phyloP scores from a whole-genome alignment of 345 rosid genomes.

The Diplotaxis tenuifolia region DNA sequence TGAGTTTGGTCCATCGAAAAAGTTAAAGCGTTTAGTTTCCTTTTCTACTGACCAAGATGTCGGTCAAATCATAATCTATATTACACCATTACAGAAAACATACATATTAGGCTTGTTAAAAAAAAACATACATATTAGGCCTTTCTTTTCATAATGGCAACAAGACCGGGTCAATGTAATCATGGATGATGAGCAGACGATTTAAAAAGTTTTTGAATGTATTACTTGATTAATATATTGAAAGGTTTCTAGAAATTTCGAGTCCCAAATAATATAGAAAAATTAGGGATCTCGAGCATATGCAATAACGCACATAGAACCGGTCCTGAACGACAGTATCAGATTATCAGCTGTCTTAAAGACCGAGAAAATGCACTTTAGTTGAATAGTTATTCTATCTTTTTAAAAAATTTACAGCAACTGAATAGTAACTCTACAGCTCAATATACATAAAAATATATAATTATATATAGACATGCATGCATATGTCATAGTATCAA shows the following conservation, averaged over 20 bases:
- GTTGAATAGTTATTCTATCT: background rate
- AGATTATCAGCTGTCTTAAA: background rate
- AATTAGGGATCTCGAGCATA: background rate
- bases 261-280: background rate
- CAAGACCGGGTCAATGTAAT: background rate
- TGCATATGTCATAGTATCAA: background rate
- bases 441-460: background rate
- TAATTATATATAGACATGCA: background rate
- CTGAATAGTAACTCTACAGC: background rate
- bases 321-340: background rate
- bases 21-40: background rate
- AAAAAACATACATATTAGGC: too few species aligned
- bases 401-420: background rate
- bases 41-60: background rate
- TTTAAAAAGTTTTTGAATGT: background rate
- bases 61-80: background rate
- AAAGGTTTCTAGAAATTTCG: background rate
- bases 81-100: background rate
- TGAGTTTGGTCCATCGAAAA: constrained; percentile 2
- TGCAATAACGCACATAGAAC: background rate
- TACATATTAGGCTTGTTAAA: constrained; percentile 10
- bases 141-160: background rate
- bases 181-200: background rate
- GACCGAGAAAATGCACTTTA: background rate
- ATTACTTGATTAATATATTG: background rate